These are phyloP conservation scores for Colletotrichum tropicale DNA, from an alignment of 2,329 filamentous ascomycete genomes.

Conservation along the genomic window DNA sequence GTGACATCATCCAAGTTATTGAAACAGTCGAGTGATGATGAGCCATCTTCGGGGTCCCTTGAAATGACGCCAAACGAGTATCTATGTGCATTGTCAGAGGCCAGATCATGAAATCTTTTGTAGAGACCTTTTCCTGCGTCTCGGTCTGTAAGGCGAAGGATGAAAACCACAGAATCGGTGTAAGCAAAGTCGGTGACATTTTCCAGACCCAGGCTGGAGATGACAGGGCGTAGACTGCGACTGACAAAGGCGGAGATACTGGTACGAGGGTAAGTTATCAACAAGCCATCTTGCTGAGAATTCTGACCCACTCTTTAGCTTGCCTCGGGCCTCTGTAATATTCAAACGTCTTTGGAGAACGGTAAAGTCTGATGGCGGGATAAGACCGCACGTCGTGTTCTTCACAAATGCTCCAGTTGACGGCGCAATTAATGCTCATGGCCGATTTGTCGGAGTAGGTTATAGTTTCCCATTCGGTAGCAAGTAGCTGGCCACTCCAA, in stretches of 20 bases:
- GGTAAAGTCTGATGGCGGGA: conserved; percentile 49
- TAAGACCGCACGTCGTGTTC: conserved; percentile 46
- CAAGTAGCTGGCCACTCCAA: conserved; percentile 15
- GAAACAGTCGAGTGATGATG: conserved; percentile 38
- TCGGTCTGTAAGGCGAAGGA: conserved; percentile 40
- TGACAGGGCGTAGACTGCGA: conserved; percentile 23
- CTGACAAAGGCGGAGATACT: conserved; percentile 5
- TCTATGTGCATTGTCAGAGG: conserved; percentile 40
- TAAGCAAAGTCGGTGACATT: conserved; percentile 33
- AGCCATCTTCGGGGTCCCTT: background rate
- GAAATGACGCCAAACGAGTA: conserved; percentile 43
- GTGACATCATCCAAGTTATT: conserved; percentile 43
- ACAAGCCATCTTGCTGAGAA: conserved; percentile 21
- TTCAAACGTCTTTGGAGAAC: conserved; percentile 31
- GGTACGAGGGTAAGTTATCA: background rate
- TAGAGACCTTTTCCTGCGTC: conserved; percentile 27
- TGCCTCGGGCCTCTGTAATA: conserved; percentile 50
- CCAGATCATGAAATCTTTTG: conserved; percentile 34
- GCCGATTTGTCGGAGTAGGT: background rate
- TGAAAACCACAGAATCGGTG: conserved; percentile 44
- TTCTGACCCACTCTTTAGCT: conserved; percentile 33
- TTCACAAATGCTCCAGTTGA: conserved; percentile 38
- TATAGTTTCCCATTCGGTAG: conserved; percentile 21
- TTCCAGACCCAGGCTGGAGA: conserved; percentile 8
- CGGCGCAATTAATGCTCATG: conserved; percentile 45